phyloP scores from a whole-genome alignment of 805 yeast genomes.

The Kodamaea leandrae region DNA sequence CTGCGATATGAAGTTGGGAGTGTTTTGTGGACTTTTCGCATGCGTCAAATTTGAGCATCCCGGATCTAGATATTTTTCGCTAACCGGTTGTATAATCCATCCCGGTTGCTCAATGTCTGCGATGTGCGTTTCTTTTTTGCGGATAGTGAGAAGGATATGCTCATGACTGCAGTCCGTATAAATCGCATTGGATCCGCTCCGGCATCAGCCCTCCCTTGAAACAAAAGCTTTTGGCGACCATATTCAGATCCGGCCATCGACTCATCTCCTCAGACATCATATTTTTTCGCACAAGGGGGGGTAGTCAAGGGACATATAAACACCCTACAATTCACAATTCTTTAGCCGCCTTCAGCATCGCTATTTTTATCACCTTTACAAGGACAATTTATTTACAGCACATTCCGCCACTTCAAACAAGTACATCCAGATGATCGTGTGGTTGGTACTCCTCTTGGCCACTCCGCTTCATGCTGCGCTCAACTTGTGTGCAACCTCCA shows the following conservation, averaged over 20 bases:
- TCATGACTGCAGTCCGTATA: neutral
- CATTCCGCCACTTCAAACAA: too few species aligned
- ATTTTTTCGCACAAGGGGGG: neutral
- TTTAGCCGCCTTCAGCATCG: too few species aligned
- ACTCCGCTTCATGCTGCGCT: slow-evolving; percentile 7
- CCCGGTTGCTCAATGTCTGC: neutral
- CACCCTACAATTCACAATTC: neutral
- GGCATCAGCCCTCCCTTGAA: neutral
- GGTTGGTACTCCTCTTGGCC: slow-evolving; percentile 4
- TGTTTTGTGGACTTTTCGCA: too few species aligned
- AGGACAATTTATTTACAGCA: too few species aligned
- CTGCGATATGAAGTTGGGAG: too few species aligned
- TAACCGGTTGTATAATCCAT: neutral
- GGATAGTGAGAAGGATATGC: neutral
- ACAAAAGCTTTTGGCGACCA: too few species aligned
- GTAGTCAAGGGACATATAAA: too few species aligned
- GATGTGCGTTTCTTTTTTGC: slow-evolving; percentile 1
- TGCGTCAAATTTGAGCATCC: too few species aligned
- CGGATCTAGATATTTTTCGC: neutral
- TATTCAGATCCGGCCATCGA: too few species aligned
- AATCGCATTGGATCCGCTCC: neutral
- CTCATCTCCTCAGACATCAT: neutral
- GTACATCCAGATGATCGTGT: neutral
- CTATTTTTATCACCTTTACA: slow-evolving; percentile 1
- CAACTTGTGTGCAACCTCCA: slow-evolving; percentile 23